Evolutionary conservation across 371 early-diverging fungal species (phyloP), one percentile per base, ranked within the genome.

Genomic region (Mortierella sp.): DNA sequence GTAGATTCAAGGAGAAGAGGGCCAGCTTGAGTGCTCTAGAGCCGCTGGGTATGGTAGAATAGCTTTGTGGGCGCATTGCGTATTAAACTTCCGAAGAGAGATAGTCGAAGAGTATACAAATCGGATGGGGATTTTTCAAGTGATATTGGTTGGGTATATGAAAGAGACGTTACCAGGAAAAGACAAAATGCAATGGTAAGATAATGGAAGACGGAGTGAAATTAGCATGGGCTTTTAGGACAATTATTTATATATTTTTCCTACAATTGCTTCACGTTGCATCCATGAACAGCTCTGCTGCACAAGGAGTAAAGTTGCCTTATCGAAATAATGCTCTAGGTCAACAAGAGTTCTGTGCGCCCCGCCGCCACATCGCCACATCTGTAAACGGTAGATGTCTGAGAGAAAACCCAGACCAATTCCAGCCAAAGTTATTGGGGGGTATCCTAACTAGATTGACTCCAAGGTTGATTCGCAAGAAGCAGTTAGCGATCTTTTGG

Each of bases 291-390:
- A 43, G 43, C 15, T 40, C 60, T 60, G 41, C 19, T 15, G 16
- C 48, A n/a, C 45, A 53, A 64, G 65, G 53, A 53, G 65, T 36
- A 13, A n/a, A 1, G 63, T 22, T 1, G 33, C 8, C 21, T 16
- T 3, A 36, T 53, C 40, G 52, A 33, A 38, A 65, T 65, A 65
- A 65, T 55, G 66, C 66, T 65, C 58, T 58, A 65, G 55, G 52
- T 52, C 52, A 52, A 11, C 13, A 64, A 53, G 65, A 63, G 65
- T n/a, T 19, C 28, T 36, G 21, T 3, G 22, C 43, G 1, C 19
- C 28, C 28, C 15, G 55, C 55, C 55, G 32, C 55, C 55, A 55
- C 55, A 55, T 52, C 21, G 32, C 55, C 32, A 55, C 55, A 55
- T 52, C 21, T 22, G 16, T 52, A 21, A 4, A 16, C 19, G 52